Conservation (phyloP, 352 stramenopile species). For the Globisporangium paroecandrum region DNA sequence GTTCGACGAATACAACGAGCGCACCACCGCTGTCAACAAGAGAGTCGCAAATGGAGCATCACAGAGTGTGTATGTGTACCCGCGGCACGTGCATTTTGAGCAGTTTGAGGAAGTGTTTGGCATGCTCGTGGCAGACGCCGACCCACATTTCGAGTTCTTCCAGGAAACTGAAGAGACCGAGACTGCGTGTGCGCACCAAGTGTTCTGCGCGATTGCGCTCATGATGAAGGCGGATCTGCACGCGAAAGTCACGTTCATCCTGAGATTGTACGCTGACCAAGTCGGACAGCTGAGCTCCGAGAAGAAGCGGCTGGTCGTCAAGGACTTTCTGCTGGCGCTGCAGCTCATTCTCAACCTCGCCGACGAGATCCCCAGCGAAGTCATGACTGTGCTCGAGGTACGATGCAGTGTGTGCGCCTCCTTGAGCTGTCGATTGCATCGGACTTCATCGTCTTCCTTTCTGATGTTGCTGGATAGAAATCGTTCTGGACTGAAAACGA, state of each 20-base stretch:
- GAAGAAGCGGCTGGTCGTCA: conserved; percentile 36
- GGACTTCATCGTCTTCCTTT: not conserved
- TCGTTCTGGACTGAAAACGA: conserved; percentile 38
- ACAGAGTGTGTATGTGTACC: conserved; percentile 21
- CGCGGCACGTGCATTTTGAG: conserved; percentile 36
- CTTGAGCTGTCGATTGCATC: not conserved
- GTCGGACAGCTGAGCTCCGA: conserved; percentile 37
- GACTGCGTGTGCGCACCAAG: conserved; percentile 46
- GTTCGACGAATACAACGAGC: not conserved
- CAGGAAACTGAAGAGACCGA: conserved; percentile 23
- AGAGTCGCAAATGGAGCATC: conserved; percentile 4
- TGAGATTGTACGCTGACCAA: conserved; percentile 55
- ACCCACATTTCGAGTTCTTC: conserved; percentile 73
- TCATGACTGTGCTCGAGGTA: conserved; percentile 30
- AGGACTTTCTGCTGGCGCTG: conserved; percentile 39
- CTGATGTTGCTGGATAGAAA: conserved; percentile 25
- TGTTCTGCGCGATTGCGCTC: conserved; percentile 56
- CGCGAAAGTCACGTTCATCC: conserved; percentile 54
- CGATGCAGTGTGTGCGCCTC: not conserved
- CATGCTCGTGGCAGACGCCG: conserved; percentile 58
- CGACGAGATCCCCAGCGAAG: conserved; percentile 30
- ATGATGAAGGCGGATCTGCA: conserved; percentile 51
- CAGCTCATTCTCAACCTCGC: conserved; percentile 38
- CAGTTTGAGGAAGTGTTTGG: conserved; percentile 80
- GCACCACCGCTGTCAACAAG: not conserved